A percentile compares a stretch with the other conserved stretches of the same genome.
phyloP scores from a whole-genome alignment of 306 rosid genomes.

The Cicer arietinum region DNA sequence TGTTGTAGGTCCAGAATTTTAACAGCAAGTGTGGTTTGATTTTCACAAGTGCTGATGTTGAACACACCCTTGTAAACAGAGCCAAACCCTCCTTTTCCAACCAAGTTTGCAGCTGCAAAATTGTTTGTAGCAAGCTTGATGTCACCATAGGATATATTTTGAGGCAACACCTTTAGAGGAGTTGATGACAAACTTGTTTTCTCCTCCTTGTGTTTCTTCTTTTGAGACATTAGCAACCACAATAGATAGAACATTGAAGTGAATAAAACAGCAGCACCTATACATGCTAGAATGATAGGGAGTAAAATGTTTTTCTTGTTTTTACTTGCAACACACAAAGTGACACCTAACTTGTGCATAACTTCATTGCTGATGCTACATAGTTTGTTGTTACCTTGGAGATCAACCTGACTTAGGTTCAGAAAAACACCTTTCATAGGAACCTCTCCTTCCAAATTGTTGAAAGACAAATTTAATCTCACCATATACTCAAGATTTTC shows the following conservation, averaged over 20 bases:
- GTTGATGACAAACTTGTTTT: not conserved
- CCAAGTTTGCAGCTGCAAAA: slow-evolving; percentile 73
- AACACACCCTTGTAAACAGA: slow-evolving; percentile 76
- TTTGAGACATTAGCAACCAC: slow-evolving; percentile 19
- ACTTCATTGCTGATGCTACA: slow-evolving; percentile 45
- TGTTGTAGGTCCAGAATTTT: slow-evolving; percentile 54
- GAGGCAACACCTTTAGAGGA: slow-evolving; percentile 38
- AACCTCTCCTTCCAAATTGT: slow-evolving; percentile 54
- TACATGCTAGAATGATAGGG: slow-evolving; percentile 40
- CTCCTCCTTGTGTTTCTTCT: slow-evolving; percentile 31
- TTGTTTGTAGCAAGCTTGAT: slow-evolving; percentile 78
- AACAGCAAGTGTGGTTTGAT: slow-evolving; percentile 53
- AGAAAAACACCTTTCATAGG: slow-evolving; percentile 46
- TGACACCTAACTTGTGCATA: slow-evolving; percentile 38
- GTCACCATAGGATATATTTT: slow-evolving; percentile 58
- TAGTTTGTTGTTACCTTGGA: slow-evolving; percentile 47
- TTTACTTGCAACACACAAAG: slow-evolving; percentile 19
- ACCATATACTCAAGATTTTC: slow-evolving; percentile 38
- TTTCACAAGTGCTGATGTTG: slow-evolving; percentile 55
- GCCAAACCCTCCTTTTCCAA: slow-evolving; percentile 88
- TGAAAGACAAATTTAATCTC: slow-evolving; percentile 52
- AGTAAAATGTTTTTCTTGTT: slow-evolving; percentile 30
- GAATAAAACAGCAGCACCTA: slow-evolving; percentile 36
- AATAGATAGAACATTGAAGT: slow-evolving; percentile 20
- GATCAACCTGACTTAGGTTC: slow-evolving; percentile 43